A percentile compares a stretch with the other conserved stretches of the same genome.
Evolutionary conservation across 805 yeast genomes (phyloP).

Genomic region (Candida broadrunensis): DNA sequence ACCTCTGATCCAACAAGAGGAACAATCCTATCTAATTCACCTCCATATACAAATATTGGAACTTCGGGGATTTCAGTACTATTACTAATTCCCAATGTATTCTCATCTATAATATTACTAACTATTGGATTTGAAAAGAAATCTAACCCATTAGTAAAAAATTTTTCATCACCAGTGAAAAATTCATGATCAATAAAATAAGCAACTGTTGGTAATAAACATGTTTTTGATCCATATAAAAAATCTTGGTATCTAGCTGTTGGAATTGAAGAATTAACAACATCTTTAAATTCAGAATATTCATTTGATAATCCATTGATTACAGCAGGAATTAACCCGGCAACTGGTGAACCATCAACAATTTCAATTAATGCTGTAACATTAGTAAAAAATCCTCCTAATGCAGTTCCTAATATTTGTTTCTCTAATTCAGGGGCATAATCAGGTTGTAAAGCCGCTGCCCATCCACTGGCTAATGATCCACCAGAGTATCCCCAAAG

Average conservation of each 20-base stretch:
- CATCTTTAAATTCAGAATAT: constrained; percentile 19
- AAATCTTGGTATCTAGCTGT: constrained; percentile 1
- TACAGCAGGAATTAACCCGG: constrained; percentile 29
- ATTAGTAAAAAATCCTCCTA: constrained; percentile 36
- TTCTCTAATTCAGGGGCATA: constrained; percentile 32
- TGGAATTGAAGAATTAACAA: background rate
- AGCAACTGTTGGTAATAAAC: constrained; percentile 6
- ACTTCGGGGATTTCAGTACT: constrained; percentile 15
- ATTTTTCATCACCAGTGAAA: constrained; percentile 11
- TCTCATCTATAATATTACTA: constrained; percentile 12
- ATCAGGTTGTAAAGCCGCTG: constrained; percentile 30
- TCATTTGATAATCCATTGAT: constrained; percentile 28
- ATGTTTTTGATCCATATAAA: constrained; percentile 3
- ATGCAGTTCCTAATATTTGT: constrained; percentile 25
- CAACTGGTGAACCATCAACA: constrained; percentile 21
- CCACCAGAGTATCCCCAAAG: constrained; percentile 43
- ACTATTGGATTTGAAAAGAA: constrained; percentile 13
- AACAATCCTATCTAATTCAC: constrained; percentile 14
- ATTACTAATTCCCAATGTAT: constrained; percentile 17
- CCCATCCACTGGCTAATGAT: constrained; percentile 36
- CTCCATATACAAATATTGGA: constrained; percentile 19
- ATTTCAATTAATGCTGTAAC: constrained; percentile 24
- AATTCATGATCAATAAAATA: constrained; percentile 6
- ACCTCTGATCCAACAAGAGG: constrained; percentile 18
- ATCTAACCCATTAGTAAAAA: constrained; percentile 13